phyloP scores from a whole-genome alignment of 352 stramenopile species.

The Pythium oligandrum region DNA sequence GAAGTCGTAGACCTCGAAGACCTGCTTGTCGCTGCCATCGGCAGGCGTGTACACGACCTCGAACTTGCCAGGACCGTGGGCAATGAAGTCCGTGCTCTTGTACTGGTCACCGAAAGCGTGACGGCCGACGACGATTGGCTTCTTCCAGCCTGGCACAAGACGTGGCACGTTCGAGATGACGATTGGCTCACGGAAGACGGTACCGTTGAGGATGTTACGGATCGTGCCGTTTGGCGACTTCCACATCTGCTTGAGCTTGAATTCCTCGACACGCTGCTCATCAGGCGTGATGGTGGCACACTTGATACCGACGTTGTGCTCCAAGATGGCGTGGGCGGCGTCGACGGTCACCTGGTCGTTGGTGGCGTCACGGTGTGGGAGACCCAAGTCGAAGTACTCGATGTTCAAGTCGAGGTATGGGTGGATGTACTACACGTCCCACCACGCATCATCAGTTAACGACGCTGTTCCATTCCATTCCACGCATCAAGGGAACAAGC shows the following conservation, averaged over 20 bases:
- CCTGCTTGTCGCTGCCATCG: constrained; percentile 40
- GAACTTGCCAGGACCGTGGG: constrained; percentile 62
- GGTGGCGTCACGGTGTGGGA: constrained; percentile 68
- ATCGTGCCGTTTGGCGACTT: constrained; percentile 73
- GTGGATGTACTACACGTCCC: constrained; percentile 45
- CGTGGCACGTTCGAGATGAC: constrained; percentile 76
- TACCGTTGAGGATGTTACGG: constrained; percentile 78
- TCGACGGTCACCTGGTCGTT: constrained; percentile 79
- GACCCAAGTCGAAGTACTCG: constrained; percentile 75
- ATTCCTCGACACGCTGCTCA: constrained; percentile 73
- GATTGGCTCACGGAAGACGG: constrained; percentile 81
- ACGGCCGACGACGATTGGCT: constrained; percentile 72
- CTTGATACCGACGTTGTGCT: constrained; percentile 75
- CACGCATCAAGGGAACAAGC: not conserved
- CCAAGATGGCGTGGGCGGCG: constrained; percentile 64
- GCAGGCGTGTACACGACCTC: constrained; percentile 61
- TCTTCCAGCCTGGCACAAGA: constrained; percentile 73
- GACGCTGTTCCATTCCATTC: not conserved
- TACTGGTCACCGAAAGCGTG: constrained; percentile 83
- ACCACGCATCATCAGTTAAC: not conserved
- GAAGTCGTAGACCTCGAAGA: constrained; percentile 69
- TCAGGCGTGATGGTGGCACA: constrained; percentile 84
- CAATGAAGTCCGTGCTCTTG: constrained; percentile 73
- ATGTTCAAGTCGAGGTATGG: constrained; percentile 76
- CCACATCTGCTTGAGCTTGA: constrained; percentile 73